Conservation (phyloP, 2,329 filamentous ascomycete genomes). For the Neofusicoccum sp. region DNA sequence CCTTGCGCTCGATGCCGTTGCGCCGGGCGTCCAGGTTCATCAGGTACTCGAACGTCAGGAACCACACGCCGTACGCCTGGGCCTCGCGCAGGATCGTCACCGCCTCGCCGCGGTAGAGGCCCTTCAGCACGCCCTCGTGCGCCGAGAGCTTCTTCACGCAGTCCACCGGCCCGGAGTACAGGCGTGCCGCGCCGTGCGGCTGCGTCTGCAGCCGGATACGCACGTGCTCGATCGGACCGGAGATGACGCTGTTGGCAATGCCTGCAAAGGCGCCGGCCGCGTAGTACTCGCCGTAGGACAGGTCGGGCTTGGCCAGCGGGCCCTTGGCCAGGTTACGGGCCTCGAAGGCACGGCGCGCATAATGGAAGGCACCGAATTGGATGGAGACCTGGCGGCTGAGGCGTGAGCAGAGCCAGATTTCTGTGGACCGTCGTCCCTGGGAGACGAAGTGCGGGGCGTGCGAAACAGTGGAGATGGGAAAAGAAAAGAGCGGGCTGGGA, state of each 20-base stretch:
- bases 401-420: not conserved
- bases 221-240: slow-evolving; percentile 92
- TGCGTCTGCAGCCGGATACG: slow-evolving; percentile 95
- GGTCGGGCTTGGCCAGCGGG: slow-evolving; percentile 36
- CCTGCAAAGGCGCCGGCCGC: slow-evolving; percentile 88
- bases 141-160: slow-evolving; percentile 81
- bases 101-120: slow-evolving; percentile 81
- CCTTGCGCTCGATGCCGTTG: slow-evolving; percentile 70
- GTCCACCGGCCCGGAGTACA: slow-evolving; percentile 84
- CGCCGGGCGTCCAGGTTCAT: slow-evolving; percentile 87
- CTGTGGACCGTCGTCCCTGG: not conserved
- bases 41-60: slow-evolving; percentile 89
- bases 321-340: slow-evolving; percentile 58
- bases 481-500: not conserved
- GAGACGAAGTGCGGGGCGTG: not conserved
- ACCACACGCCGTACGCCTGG: slow-evolving; percentile 94
- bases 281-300: slow-evolving; percentile 86
- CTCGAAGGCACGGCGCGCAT: slow-evolving; percentile 83
- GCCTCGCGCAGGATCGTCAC: slow-evolving; percentile 88
- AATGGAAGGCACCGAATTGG: slow-evolving; percentile 96
- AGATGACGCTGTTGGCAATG: slow-evolving; percentile 82
- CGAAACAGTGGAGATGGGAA: not conserved
- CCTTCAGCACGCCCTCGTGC: slow-evolving; percentile 65
- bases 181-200: slow-evolving; percentile 74
- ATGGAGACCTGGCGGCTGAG: slow-evolving; percentile 62